Percentiles rank a stretch among this genome's conserved stretches.
These are phyloP conservation scores for Punctularia strigosozonata DNA, from an alignment of 768 basidiomycete species.

Conservation along the genomic window DNA sequence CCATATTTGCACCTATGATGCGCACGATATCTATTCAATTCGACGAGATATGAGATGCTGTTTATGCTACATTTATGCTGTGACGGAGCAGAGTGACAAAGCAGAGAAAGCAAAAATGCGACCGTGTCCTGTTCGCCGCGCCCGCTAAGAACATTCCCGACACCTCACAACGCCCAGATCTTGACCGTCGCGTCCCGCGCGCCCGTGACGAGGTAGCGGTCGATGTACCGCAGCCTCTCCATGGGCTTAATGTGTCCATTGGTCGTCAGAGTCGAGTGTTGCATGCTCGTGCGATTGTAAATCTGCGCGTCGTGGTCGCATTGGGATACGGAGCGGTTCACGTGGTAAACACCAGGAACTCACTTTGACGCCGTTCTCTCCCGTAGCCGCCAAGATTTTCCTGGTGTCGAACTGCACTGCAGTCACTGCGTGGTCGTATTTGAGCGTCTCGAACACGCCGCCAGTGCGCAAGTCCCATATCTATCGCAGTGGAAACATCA, in stretches of 20 bases:
- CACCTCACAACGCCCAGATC: conserved; percentile 90
- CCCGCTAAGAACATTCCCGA: too few species aligned
- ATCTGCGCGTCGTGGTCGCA: conserved; percentile 34
- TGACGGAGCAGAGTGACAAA: too few species aligned
- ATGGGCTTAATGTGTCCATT: conserved; percentile 93
- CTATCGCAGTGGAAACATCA: conserved; percentile 24
- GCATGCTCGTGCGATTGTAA: conserved; percentile 90
- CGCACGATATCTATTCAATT: too few species aligned
- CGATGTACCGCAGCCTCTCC: conserved; percentile 88
- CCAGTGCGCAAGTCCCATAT: conserved; percentile 97
- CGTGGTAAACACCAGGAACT: conserved; percentile 6
- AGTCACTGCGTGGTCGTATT: conserved; percentile 86
- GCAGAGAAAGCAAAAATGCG: too few species aligned
- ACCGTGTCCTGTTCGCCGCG: too few species aligned
- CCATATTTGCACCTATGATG: too few species aligned
- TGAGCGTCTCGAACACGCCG: conserved; percentile 75
- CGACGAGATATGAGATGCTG: too few species aligned
- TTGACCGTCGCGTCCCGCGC: conserved; percentile 80
- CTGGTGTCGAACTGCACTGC: conserved; percentile 89
- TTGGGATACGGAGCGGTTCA: conserved; percentile 1
- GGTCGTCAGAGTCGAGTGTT: conserved; percentile 70
- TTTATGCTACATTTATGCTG: too few species aligned
- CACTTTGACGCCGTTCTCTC: conserved; percentile 91
- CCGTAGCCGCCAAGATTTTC: conserved; percentile 85
- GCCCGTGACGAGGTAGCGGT: conserved; percentile 86